Evolutionary conservation across 2,329 filamentous ascomycete species (phyloP), one percentile per base, ranked within the genome.

Genomic region (Chrysoporthe cubensis): DNA sequence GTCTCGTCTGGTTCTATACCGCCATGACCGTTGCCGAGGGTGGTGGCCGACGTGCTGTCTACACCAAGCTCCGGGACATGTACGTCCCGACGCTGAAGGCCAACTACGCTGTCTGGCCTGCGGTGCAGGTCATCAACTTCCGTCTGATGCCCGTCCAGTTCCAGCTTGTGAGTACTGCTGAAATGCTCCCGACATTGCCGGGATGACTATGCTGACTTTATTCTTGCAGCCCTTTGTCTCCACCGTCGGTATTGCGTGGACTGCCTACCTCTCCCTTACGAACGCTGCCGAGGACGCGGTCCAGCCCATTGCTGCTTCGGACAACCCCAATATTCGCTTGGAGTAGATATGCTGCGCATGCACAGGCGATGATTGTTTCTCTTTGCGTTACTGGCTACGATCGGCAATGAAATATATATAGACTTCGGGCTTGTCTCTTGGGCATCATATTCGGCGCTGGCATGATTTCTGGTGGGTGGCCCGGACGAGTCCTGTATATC

Each of bases 21-120:
- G 95, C 91, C 80, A 98, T 99, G 95, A 98, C 96, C 0, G 80
- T 98, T 18, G 92, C 95, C 14, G 96, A 99, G 80, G 96, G 96
- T 37, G 96, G 96, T 67, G 93, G 94, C 43, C 88, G 87, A 74
- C 86, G 91, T 69, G 94, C 92, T 8, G 85, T 99, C 62, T 81
- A 85, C 70, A 87, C 90, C 77, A 99, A 99, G 84, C 90, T 99
- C 74, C 87, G 91, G 75, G 95, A 97, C 76, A 94, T 98, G 80
- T 99, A 97, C 78, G 79, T 97, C 67, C 94, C 95, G 16, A 95
- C 96, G 9, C 84, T 99, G 72, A 97, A 97, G 84, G 94, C 95
- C 73, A 99, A 99, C 81, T 99, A 91, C 75, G 84, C 97, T 74
- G 87, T 99, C 34, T 99, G 96, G 96, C 96, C 96, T 34, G 88